Evolutionary conservation across 78 protist genomes (phyloP), one percentile per base, ranked within the genome.

Genomic region (Dictyostelium citrinum): DNA sequence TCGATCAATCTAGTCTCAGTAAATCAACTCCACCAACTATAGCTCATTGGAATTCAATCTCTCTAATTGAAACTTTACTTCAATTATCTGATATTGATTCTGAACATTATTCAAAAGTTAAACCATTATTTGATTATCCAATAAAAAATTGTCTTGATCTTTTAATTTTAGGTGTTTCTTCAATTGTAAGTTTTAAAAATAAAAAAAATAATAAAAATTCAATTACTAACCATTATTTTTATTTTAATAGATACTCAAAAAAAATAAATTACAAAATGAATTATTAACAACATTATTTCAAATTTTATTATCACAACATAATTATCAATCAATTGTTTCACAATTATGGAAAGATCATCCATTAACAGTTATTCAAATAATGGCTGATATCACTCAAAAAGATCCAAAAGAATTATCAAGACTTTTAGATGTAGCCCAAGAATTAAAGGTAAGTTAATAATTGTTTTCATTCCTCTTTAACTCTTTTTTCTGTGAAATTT

Each of bases 391-490:
- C 35, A 76, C 82, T n/a, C 35, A 3, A 29, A 45, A 77, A 43
- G 94, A 96, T 74, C 97, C 90, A n/a, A 51, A 41, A 33, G 46
- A 46, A 17, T 22, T 97, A 37, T 74, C 96, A 46, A 90, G 96
- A 45, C 67, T 97, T 17, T 77, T 97, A 39, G 98, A 97, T 94
- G 22, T 97, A 24, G 97, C 97, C 1, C 93, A 96, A 43, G 85
- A 90, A 27, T 43, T 78, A 39, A 91, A 75, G 84, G 95, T 70
- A 67, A 22, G 22, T 49, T 43, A 9, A 43, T 43, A 1, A 0
- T 43, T 43, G 9, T 6, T 0, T 6, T 64, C 9, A 14, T n/a
- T 6, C 7, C 17, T 16, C 3, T 45, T 16, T 10, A 17, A 46
- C 20, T 4, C 67, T 22, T 29, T 16, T 37, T 31, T 68, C 75